phyloP scores from a whole-genome alignment of 1,284 basidiomycete species.

The Phellinidium pouzarii region DNA sequence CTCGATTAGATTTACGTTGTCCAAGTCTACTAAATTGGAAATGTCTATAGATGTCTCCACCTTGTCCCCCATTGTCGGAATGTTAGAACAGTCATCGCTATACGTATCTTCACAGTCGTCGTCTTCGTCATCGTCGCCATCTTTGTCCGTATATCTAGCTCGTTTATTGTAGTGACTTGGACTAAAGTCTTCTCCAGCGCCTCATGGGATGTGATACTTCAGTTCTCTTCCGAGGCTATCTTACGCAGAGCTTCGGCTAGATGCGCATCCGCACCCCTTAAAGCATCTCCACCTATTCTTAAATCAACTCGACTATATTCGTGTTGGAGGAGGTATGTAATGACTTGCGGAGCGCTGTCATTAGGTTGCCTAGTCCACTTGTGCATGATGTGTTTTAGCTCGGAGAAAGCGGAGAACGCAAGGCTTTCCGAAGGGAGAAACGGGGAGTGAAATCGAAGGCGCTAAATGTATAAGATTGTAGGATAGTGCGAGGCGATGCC shows the following conservation, averaged over 20 bases:
- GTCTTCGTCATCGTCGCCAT: slow-evolving; percentile 23
- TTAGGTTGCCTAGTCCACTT: slow-evolving; percentile 26
- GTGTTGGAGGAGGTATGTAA: slow-evolving; percentile 27
- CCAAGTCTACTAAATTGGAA: slow-evolving; percentile 32
- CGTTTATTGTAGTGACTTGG: slow-evolving; percentile 11
- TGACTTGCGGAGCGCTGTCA: slow-evolving; percentile 18
- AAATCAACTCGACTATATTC: slow-evolving; percentile 24
- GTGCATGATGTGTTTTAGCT: slow-evolving; percentile 25
- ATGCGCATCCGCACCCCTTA: slow-evolving; percentile 26
- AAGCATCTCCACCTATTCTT: slow-evolving; percentile 15
- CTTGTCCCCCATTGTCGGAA: slow-evolving; percentile 27
- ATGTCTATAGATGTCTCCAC: slow-evolving; percentile 24
- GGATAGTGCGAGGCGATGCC: slow-evolving; percentile 39
- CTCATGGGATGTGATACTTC: slow-evolving; percentile 28
- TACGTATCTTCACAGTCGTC: slow-evolving; percentile 20
- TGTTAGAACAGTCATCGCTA: slow-evolving; percentile 19
- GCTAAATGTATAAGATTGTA: slow-evolving; percentile 31
- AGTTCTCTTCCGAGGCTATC: slow-evolving; percentile 23
- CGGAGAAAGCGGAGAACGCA: slow-evolving; percentile 11
- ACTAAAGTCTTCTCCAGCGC: slow-evolving; percentile 23
- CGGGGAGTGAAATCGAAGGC: slow-evolving; percentile 21
- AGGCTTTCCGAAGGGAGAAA: slow-evolving; percentile 17
- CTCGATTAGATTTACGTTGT: slow-evolving; percentile 27
- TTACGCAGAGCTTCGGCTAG: slow-evolving; percentile 19
- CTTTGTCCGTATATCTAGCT: slow-evolving; percentile 14